Evolutionary conservation across 148 eudicot genomes (phyloP).

Genomic region (Cornus florida): DNA sequence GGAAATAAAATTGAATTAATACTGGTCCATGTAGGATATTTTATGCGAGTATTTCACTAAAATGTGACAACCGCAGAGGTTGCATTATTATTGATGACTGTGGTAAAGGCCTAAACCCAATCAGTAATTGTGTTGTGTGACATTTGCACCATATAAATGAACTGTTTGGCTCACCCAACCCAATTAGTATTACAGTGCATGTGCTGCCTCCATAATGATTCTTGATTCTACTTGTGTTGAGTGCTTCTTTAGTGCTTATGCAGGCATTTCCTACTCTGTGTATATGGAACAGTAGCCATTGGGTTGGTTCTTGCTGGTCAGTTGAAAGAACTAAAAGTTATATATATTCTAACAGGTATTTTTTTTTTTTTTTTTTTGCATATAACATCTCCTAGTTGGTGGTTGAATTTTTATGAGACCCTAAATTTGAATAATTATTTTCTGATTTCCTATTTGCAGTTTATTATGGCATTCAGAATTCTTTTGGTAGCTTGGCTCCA

Average conservation of each 20-base stretch:
- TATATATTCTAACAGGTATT: slow-evolving; percentile 72
- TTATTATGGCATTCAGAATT: slow-evolving; percentile 77
- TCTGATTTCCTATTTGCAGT: slow-evolving; percentile 41
- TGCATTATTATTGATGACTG: no score
- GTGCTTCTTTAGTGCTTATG: slow-evolving; percentile 29
- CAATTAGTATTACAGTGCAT: background rate
- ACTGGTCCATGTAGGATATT: no score
- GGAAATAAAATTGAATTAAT: no score
- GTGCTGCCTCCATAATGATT: background rate
- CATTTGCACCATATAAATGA: background rate
- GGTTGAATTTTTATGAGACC: slow-evolving; percentile 1
- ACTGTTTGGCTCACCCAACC: background rate
- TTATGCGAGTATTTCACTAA: no score
- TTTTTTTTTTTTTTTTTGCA: background rate
- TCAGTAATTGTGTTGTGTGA: background rate
- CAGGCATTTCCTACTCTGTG: slow-evolving; percentile 95
- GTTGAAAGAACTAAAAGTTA: slow-evolving; percentile 70
- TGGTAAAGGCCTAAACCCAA: no score
- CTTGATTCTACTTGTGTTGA: background rate
- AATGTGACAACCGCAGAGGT: no score
- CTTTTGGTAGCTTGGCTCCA: slow-evolving; percentile 76
- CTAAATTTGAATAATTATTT: background rate
- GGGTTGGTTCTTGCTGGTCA: slow-evolving; percentile 87
- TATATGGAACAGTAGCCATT: slow-evolving; percentile 80
- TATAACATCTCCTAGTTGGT: slow-evolving; percentile 4